These are phyloP conservation scores for Yarrowia sp. DNA, from an alignment of 805 yeast genomes.

Conservation along the genomic window DNA sequence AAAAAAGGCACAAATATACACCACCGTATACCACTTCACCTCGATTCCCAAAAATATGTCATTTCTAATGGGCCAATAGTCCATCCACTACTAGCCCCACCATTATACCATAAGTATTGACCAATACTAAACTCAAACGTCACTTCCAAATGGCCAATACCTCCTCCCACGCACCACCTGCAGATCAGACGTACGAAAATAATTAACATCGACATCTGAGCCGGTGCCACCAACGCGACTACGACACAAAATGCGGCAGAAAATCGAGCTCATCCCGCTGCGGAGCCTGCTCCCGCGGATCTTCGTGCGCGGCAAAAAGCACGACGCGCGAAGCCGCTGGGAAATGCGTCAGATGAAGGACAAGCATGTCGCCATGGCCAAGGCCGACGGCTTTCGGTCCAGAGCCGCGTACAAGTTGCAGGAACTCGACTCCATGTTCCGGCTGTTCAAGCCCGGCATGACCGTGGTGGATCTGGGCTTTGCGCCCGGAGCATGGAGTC, in stretches of 20 bases:
- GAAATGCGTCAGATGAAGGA: constrained; percentile 67
- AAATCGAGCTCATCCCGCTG: not conserved
- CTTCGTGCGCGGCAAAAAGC: constrained; percentile 9
- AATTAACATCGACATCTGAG: not conserved
- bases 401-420: constrained; percentile 88
- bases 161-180: no score
- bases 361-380: constrained; percentile 64
- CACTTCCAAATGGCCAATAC: no score
- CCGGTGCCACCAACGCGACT: not conserved
- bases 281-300: not conserved
- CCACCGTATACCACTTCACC: no score
- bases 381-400: constrained; percentile 60
- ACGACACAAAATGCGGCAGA: not conserved
- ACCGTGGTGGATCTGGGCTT: constrained; percentile 80
- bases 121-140: no score
- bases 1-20: no score
- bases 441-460: constrained; percentile 53
- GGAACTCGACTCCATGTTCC: constrained; percentile 66
- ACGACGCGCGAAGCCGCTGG: constrained; percentile 66
- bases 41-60: no score
- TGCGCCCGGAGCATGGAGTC: constrained; percentile 96
- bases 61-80: no score
- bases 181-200: no score
- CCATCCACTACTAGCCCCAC: no score
- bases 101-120: no score